Base-by-base conservation (phyloP, 495 filamentous ascomycete genomes). In the Cercophora sp. region DNA sequence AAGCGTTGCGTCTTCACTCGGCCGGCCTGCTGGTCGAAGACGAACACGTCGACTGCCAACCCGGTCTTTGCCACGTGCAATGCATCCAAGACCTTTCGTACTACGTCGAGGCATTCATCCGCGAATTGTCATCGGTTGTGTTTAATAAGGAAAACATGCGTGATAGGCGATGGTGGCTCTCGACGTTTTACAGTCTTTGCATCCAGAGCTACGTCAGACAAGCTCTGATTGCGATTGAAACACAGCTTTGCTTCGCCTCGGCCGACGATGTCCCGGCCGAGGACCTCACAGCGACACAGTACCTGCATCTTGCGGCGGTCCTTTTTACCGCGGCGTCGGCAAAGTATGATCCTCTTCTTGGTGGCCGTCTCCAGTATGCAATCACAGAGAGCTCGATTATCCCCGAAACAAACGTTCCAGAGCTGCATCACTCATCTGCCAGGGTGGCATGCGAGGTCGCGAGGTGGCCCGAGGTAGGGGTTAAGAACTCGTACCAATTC, bases 81-180 rank as follows among this genome's bases (percentile, higher is more conserved):
- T 66, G 62, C 43, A 64, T 70, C 2, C 59, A 47, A 16, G 58
- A 61, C 11, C 49, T 70, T 11, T 43, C 39, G n/a, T 48, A 44
- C 5, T 47, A 51, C 22, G 34, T 68, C 2, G 41, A 53, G 6
- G 34, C 52, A 0, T 68, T 68, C 35, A 39, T 63, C 45, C 58
- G 61, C 19, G 67, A 68, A 42, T 51, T 70, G 8, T 70, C 67
- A 0, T 53, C 60, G 0, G 65, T 70, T 23, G 66, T 70, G 16
- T 70, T 70, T 56, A 65, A 68, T 49, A 70, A 70, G 51, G 61
- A 64, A 31, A 70, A 70, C 11, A 65, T 70, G 61, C 52, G 63
- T 5, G 62, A 64, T 31, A 51, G 62, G 34, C 50, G 59, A 9
- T 70, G 65, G 65, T 64, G 67, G 63, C 22, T 68, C 4, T 68